Base-by-base conservation (phyloP, 2,329 filamentous ascomycete species). In the Talaromyces amestolkiae region DNA sequence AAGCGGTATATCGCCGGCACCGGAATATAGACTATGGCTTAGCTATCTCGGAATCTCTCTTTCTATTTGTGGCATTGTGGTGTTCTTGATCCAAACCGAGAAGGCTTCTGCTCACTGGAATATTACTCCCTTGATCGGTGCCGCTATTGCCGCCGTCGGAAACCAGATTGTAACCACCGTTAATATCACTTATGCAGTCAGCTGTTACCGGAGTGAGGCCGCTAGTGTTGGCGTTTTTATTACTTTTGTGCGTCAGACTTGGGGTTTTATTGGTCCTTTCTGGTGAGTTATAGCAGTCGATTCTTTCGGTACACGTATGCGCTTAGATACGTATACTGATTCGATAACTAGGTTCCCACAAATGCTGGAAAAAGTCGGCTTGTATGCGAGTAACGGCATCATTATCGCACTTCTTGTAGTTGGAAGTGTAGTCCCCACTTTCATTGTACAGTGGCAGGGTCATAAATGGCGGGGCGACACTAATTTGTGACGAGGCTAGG, bases 91-190 rank as follows among this genome's bases (percentile, higher is more conserved):
- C 0, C 74, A 84, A 47, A 76, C 81, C n/a, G 35, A 41, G 24
- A 81, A 82, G 1, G 69, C 72, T 0, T 70, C 75, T 1, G 70
- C 77, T 2, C 8, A 41, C 3, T 88, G 84, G 82, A 84, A 87
- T 64, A 79, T 87, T 5, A 86, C 84, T 0, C 86, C 86, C 0
- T 76, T 86, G 15, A 70, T 87, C 17, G 85, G 86, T 9, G 80
- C 79, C 6, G 85, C 80, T 2, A 81, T 85, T 67, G 79, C 78
- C 0, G 82, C 81, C 0, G 82, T 80, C 5, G 86, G 86, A 0
- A 87, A 87, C 66, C 86, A 88, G 72, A 82, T 89, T 49, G 80
- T 87, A 17, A 88, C 86, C 0, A 88, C 86, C 0, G 83, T 87
- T 2, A 71, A 86, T 51, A 83, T 87, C 27, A 87, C 86, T 0